Evolutionary conservation across 2,329 filamentous ascomycete genomes (phyloP).

Genomic region (Sporothrix phasma): DNA sequence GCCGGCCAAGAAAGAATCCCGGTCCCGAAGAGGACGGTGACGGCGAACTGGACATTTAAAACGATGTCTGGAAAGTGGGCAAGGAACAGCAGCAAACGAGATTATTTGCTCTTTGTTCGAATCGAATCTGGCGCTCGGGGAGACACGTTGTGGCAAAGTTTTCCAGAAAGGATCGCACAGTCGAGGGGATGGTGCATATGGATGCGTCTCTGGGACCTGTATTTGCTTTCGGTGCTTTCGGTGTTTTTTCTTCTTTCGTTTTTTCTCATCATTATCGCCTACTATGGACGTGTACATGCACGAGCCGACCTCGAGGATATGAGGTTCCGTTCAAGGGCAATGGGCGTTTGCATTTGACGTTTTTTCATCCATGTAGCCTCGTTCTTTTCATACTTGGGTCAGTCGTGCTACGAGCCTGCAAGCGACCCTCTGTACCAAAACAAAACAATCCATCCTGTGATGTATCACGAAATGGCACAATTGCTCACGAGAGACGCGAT

Average conservation of each 20-base stretch:
- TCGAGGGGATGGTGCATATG: not conserved
- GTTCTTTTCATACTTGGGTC: not conserved
- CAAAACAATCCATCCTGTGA: too few relatives aligned
- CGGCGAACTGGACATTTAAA: conserved; percentile 19
- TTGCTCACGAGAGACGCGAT: too few relatives aligned
- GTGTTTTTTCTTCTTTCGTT: not conserved
- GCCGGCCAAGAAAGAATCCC: conserved; percentile 41
- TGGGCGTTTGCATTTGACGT: not conserved
- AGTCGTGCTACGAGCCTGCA: not conserved
- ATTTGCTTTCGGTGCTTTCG: too few relatives aligned
- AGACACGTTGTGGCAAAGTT: not conserved
- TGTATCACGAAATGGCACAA: too few relatives aligned
- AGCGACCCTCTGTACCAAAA: not conserved
- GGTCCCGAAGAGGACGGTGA: conserved; percentile 28
- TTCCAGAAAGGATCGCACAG: not conserved
- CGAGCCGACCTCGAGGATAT: not conserved
- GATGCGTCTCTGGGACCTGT: not conserved
- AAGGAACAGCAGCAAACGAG: not conserved
- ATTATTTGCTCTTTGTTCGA: not conserved
- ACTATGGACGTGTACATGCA: not conserved
- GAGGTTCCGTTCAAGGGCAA: not conserved
- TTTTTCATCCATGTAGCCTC: not conserved
- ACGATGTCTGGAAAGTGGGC: too few relatives aligned
- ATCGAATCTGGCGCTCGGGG: not conserved
- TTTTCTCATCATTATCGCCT: not conserved